A percentile compares a stretch with the other conserved stretches of the same genome.
Evolutionary conservation across 2,329 filamentous ascomycete species (phyloP).

Genomic region (Clonostachys byssicola): DNA sequence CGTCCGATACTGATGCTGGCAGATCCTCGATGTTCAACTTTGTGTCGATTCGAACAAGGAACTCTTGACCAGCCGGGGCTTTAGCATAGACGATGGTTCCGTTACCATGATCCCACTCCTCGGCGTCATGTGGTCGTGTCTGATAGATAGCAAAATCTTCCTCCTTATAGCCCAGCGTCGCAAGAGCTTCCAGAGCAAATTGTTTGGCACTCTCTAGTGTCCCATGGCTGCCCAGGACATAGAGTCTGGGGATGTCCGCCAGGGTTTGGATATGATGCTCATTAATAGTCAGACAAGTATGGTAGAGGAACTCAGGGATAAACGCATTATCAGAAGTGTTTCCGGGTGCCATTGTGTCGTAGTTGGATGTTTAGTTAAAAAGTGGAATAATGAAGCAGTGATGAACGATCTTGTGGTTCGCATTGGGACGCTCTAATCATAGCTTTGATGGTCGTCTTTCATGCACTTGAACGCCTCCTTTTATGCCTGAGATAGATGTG

Average conservation of each 20-base stretch:
- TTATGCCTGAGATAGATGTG: too few species aligned
- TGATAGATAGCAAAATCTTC: constrained; percentile 29
- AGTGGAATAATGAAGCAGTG: neutral
- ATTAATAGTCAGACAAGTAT: constrained; percentile 27
- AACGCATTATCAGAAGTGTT: neutral
- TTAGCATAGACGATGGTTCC: constrained; percentile 29
- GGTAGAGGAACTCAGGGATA: constrained; percentile 24
- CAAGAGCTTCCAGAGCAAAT: constrained; percentile 22
- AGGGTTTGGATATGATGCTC: constrained; percentile 15
- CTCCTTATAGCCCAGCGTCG: constrained; percentile 24
- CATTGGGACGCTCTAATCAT: too few species aligned
- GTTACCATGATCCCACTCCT: constrained; percentile 29
- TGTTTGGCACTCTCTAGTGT: constrained; percentile 26
- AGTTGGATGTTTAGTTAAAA: neutral
- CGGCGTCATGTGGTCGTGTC: constrained; percentile 6
- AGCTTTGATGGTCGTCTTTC: too few species aligned
- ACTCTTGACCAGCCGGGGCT: constrained; percentile 25
- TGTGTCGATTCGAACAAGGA: constrained; percentile 28
- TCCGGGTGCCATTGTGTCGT: neutral
- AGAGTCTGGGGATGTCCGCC: constrained; percentile 18
- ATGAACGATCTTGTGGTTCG: too few species aligned
- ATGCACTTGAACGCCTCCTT: too few species aligned
- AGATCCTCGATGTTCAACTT: constrained; percentile 24
- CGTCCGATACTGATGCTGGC: constrained; percentile 2
- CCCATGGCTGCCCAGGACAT: constrained; percentile 31